Conservation (phyloP, 2,329 filamentous ascomycete genomes). For the Apiospora saccharicola region DNA sequence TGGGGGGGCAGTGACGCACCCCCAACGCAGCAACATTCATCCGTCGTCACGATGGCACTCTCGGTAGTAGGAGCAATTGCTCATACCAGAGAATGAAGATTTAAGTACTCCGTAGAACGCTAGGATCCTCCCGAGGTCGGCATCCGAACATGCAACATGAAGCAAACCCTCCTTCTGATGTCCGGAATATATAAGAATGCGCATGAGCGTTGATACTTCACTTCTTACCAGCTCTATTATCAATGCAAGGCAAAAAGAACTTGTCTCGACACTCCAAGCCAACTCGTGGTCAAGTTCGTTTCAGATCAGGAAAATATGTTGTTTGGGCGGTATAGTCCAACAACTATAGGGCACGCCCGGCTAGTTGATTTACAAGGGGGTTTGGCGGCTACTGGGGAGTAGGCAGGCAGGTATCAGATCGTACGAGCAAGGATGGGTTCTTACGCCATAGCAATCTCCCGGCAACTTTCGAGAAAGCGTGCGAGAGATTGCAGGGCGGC, state of each 20-base stretch:
- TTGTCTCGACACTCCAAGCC: background rate
- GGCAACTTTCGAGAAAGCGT: background rate
- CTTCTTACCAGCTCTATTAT: background rate
- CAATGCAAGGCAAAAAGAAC: background rate
- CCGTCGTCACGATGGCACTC: constrained; percentile 2
- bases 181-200: background rate
- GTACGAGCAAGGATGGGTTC: background rate
- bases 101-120: background rate
- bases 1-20: background rate
- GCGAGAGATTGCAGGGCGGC: background rate
- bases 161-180: background rate
- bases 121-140: background rate
- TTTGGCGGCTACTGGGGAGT: background rate
- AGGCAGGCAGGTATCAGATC: background rate
- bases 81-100: background rate
- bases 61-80: background rate
- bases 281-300: background rate
- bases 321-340: constrained; percentile 15
- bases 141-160: background rate
- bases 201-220: background rate
- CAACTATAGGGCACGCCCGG: background rate
- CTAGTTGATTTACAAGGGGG: background rate
- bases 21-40: background rate
- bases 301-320: background rate
- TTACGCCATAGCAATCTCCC: constrained; percentile 4